phyloP scores from a whole-genome alignment of 2,329 filamentous ascomycete species.

The Cytospora paraplurivora region DNA sequence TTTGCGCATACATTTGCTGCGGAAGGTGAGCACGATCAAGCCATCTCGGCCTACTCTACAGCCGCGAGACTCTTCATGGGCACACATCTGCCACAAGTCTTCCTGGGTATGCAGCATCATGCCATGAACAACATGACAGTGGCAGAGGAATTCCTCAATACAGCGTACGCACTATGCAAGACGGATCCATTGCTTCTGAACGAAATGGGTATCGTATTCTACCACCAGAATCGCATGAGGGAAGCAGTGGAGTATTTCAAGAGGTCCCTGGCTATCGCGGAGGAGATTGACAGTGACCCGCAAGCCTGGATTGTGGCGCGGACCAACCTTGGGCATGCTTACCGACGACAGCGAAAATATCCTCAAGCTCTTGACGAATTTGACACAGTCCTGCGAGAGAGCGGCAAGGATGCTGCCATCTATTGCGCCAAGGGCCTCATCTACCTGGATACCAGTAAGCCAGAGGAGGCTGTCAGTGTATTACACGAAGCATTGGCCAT shows the following conservation, averaged over 20 bases:
- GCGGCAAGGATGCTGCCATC: conserved; percentile 75
- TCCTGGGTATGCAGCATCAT: conserved; percentile 97
- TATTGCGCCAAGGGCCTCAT: conserved; percentile 85
- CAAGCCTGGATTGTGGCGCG: conserved; percentile 81
- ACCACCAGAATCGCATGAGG: conserved; percentile 79
- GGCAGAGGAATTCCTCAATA: conserved; percentile 91
- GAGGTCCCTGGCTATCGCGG: conserved; percentile 74
- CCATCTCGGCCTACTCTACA: conserved; percentile 95
- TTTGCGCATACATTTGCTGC: conserved; percentile 98
- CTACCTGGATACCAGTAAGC: conserved; percentile 73
- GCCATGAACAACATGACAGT: conserved; percentile 92
- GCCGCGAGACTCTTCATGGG: conserved; percentile 94
- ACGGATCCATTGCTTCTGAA: conserved; percentile 90
- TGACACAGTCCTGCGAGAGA: conserved; percentile 81
- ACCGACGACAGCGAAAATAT: conserved; percentile 70
- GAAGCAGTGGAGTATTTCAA: conserved; percentile 78
- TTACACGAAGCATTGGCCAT: conserved; percentile 84
- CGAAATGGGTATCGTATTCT: conserved; percentile 94
- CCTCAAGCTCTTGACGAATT: conserved; percentile 78
- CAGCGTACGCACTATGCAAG: conserved; percentile 79
- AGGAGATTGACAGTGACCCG: conserved; percentile 79
- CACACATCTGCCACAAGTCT: conserved; percentile 92
- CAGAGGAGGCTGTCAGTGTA: conserved; percentile 76
- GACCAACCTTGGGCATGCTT: conserved; percentile 87
- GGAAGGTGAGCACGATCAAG: conserved; percentile 97